Percentiles rank a stretch among this genome's conserved stretches.
Conservation (phyloP, 2,329 filamentous ascomycete genomes). For the Thermoascus crustaceus region DNA sequence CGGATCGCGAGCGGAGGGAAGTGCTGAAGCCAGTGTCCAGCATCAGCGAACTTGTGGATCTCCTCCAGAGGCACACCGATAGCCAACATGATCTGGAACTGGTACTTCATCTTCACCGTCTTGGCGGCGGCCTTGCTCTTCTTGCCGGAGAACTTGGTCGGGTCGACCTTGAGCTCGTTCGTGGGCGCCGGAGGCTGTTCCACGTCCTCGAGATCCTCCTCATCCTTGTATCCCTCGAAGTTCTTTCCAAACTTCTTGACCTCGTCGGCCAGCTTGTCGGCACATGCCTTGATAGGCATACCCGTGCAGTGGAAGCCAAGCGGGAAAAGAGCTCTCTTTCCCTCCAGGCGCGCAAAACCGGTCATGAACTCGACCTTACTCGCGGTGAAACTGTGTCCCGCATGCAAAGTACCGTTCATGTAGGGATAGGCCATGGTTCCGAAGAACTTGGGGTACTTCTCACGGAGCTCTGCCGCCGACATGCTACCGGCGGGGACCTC, state of each 20-base stretch:
- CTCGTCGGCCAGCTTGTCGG: constrained; percentile 88
- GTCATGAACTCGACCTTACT: constrained; percentile 89
- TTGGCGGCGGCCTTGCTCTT: constrained; percentile 90
- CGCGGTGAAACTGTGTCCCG: constrained; percentile 84
- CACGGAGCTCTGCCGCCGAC: constrained; percentile 64
- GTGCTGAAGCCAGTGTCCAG: constrained; percentile 83
- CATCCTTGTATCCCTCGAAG: constrained; percentile 68
- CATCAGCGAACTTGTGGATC: constrained; percentile 86
- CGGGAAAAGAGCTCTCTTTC: constrained; percentile 78
- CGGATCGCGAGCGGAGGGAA: constrained; percentile 73
- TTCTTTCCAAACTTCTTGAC: constrained; percentile 80
- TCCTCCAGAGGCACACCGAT: constrained; percentile 80
- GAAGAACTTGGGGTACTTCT: constrained; percentile 85
- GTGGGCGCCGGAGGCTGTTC: constrained; percentile 53
- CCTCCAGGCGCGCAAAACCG: constrained; percentile 82
- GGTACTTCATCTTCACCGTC: constrained; percentile 88
- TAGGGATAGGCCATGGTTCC: constrained; percentile 70
- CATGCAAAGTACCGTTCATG: constrained; percentile 84
- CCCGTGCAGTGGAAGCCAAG: constrained; percentile 94
- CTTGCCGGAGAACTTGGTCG: constrained; percentile 85
- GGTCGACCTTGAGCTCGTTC: constrained; percentile 64
- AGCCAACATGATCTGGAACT: constrained; percentile 89
- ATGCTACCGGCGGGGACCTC: constrained; percentile 72
- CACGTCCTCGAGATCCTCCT: constrained; percentile 46
- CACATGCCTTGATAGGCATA: constrained; percentile 96